Evolutionary conservation across 768 basidiomycete species (phyloP).

Genomic region (Boletus sp.): DNA sequence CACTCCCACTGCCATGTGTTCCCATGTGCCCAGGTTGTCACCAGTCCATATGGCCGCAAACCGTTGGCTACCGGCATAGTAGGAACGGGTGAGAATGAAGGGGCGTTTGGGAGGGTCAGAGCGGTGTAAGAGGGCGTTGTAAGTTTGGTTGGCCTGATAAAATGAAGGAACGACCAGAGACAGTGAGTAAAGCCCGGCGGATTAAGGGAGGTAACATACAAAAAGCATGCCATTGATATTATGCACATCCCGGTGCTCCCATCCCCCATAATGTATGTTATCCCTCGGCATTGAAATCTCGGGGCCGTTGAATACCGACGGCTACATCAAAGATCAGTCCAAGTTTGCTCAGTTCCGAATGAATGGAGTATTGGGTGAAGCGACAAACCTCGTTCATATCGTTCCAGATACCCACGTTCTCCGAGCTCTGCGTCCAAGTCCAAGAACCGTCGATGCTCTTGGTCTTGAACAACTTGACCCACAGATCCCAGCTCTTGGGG

Average conservation of each 20-base stretch:
- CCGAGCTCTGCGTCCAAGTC: constrained; percentile 78
- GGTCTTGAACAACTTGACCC: constrained; percentile 79
- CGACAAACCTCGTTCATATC: constrained; percentile 94
- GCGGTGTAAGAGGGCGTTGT: constrained; percentile 73
- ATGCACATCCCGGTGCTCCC: constrained; percentile 98
- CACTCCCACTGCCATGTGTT: constrained; percentile 90
- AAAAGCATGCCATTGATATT: constrained; percentile 97
- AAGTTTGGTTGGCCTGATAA: constrained; percentile 75
- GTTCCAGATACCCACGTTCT: constrained; percentile 92
- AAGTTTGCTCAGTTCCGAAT: neutral
- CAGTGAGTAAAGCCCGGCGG: neutral
- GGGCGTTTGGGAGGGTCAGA: constrained; percentile 77
- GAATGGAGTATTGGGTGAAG: neutral
- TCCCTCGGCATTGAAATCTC: constrained; percentile 85
- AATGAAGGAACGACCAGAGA: neutral
- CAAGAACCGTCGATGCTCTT: constrained; percentile 52
- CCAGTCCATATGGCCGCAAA: constrained; percentile 99
- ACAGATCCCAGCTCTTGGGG: constrained; percentile 85
- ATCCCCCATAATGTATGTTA: constrained; percentile 83
- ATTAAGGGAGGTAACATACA: constrained; percentile 41
- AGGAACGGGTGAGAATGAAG: constrained; percentile 93
- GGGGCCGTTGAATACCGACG: constrained; percentile 97
- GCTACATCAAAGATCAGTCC: constrained; percentile 43
- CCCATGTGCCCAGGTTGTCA: constrained; percentile 97
- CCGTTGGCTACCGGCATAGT: constrained; percentile 93